phyloP scores from a whole-genome alignment of 495 filamentous ascomycete genomes.

The Hypoxylon trugodes region DNA sequence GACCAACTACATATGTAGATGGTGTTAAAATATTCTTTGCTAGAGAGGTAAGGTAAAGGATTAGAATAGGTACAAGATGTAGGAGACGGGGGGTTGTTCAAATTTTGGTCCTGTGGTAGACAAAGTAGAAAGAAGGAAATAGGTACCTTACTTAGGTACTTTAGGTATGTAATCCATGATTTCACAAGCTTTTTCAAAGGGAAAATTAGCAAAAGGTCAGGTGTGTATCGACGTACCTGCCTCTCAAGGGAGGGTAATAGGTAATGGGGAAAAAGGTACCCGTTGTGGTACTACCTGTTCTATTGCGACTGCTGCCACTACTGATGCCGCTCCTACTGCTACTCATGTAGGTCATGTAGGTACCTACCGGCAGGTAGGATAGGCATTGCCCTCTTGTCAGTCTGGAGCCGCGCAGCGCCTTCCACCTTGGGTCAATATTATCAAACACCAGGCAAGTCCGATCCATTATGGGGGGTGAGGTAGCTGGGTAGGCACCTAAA shows the following conservation, averaged over 20 bases:
- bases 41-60: constrained; percentile 7
- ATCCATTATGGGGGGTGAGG: too few relatives aligned
- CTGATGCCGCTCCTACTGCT: too few relatives aligned
- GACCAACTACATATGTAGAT: constrained; percentile 13
- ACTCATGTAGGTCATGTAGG: too few relatives aligned
- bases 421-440: constrained; percentile 29
- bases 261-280: constrained; percentile 15
- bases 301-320: too few relatives aligned
- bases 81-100: constrained; percentile 7
- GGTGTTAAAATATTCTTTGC: constrained; percentile 25
- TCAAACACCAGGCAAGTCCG: neutral
- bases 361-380: too few relatives aligned
- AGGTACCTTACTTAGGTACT: too few relatives aligned
- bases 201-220: constrained; percentile 24
- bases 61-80: constrained; percentile 13
- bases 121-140: constrained; percentile 3
- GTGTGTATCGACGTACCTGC: constrained; percentile 23
- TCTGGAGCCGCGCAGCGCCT: constrained; percentile 34
- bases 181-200: constrained; percentile 32
- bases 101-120: constrained; percentile 26
- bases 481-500: too few relatives aligned
- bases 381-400: constrained; percentile 13
- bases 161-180: constrained; percentile 24
- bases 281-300: constrained; percentile 25
- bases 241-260: constrained; percentile 27